Conservation (phyloP, 2,329 filamentous ascomycete genomes). For the Capronia coronata region DNA sequence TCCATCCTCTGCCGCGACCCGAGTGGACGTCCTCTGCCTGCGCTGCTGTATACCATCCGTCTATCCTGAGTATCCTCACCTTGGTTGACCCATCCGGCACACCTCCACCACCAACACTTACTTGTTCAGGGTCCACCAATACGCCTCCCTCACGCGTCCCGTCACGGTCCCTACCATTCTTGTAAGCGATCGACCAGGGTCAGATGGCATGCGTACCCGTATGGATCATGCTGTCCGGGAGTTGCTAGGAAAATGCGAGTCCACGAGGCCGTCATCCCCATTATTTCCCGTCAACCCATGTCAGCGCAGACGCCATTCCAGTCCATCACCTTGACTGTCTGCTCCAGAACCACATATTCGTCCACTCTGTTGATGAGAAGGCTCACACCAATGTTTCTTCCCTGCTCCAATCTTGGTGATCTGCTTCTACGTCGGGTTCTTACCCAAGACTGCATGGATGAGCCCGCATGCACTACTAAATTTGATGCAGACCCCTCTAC, state of each 20-base stretch:
- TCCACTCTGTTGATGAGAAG: background rate
- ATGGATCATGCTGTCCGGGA: background rate
- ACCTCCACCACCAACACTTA: background rate
- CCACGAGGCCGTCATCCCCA: constrained; percentile 16
- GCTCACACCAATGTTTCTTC: background rate
- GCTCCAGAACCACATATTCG: constrained; percentile 1
- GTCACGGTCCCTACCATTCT: constrained; percentile 5
- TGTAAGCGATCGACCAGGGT: constrained; percentile 14
- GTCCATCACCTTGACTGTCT: constrained; percentile 1
- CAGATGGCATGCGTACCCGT: constrained; percentile 17
- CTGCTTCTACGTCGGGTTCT: background rate
- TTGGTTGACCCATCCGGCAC: background rate
- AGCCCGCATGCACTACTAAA: background rate
- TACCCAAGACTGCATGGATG: background rate
- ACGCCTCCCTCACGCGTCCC: constrained; percentile 2
- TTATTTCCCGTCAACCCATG: constrained; percentile 2
- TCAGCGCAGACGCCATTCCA: background rate
- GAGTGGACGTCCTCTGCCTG: background rate
- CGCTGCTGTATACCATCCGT: background rate
- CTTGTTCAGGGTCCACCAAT: background rate
- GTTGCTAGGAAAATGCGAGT: background rate
- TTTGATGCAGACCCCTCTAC: background rate
- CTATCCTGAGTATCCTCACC: background rate
- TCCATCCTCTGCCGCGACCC: background rate
- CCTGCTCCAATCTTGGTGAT: background rate